Evolutionary conservation across 163 green algal genomes (phyloP).

Genomic region (Prototheca wickerhamii): DNA sequence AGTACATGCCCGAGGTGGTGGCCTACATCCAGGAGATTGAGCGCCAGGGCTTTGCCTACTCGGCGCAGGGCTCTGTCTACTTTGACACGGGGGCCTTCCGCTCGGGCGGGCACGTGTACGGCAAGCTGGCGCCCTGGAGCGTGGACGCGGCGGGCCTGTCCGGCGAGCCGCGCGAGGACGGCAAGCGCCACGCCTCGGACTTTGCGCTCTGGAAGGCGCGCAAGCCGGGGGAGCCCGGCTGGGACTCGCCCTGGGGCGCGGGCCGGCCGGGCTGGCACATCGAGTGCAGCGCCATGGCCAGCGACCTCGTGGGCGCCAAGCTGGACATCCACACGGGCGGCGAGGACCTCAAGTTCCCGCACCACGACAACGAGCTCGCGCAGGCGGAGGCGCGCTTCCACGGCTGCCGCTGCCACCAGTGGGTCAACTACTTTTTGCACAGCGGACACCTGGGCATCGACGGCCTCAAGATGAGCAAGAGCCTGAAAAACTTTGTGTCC

Average conservation of each 20-base stretch:
- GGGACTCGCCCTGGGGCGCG: slow-evolving; percentile 82
- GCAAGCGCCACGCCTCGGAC: slow-evolving; percentile 72
- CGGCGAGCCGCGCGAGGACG: slow-evolving; percentile 64
- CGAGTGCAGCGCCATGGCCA: slow-evolving; percentile 96
- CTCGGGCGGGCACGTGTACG: slow-evolving; percentile 79
- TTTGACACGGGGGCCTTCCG: slow-evolving; percentile 89
- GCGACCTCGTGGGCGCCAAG: slow-evolving; percentile 59
- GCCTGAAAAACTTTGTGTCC: slow-evolving; percentile 98
- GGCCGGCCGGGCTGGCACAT: slow-evolving; percentile 98
- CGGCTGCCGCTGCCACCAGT: slow-evolving; percentile 56
- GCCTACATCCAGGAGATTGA: slow-evolving; percentile 79
- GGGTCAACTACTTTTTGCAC: slow-evolving; percentile 99
- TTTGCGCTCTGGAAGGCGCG: slow-evolving; percentile 96
- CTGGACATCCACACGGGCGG: slow-evolving; percentile 93
- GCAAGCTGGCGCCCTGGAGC: slow-evolving; percentile 87
- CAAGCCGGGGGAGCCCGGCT: slow-evolving; percentile 88
- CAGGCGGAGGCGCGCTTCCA: slow-evolving; percentile 89
- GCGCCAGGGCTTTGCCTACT: slow-evolving; percentile 80
- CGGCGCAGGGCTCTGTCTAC: slow-evolving; percentile 80
- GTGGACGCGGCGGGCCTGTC: slow-evolving; percentile 71
- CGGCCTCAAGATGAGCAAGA: slow-evolving; percentile 98
- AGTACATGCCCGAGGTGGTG: slow-evolving; percentile 91
- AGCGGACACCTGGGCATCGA: slow-evolving; percentile 91
- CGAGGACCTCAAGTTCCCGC: slow-evolving; percentile 91
- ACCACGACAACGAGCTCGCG: slow-evolving; percentile 98